These are phyloP conservation scores for Akanthomyces muscarius DNA, from an alignment of 2,329 filamentous ascomycete species.

Conservation along the genomic window DNA sequence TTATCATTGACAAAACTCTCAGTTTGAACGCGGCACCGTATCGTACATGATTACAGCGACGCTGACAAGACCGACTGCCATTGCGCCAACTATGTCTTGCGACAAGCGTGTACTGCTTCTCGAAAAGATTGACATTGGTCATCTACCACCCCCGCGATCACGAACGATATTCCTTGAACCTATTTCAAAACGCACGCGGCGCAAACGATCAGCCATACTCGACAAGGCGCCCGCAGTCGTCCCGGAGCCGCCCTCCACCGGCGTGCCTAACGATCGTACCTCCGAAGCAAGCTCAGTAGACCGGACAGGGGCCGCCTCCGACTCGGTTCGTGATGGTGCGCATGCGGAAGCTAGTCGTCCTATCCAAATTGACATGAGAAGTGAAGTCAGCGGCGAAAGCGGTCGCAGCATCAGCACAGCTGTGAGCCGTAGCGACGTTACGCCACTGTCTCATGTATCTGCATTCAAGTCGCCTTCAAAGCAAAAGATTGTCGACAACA, in stretches of 20 bases:
- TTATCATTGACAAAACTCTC: not conserved
- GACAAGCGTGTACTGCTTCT: slow-evolving; percentile 76
- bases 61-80: slow-evolving; percentile 81
- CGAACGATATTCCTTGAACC: slow-evolving; percentile 84
- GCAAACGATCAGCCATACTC: slow-evolving; percentile 51
- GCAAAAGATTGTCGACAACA: slow-evolving; percentile 53
- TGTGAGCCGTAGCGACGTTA: slow-evolving; percentile 48
- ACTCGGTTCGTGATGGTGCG: slow-evolving; percentile 34
- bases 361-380: slow-evolving; percentile 53
- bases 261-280: slow-evolving; percentile 27
- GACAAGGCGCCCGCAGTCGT: slow-evolving; percentile 37
- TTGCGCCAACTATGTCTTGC: slow-evolving; percentile 73
- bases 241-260: slow-evolving; percentile 32
- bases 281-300: slow-evolving; percentile 37
- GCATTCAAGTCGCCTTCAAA: slow-evolving; percentile 32
- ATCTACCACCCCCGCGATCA: slow-evolving; percentile 68
- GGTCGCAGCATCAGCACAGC: slow-evolving; percentile 62
- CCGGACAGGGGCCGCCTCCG: slow-evolving; percentile 38
- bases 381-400: slow-evolving; percentile 69
- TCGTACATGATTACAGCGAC: slow-evolving; percentile 89
- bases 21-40: slow-evolving; percentile 92
- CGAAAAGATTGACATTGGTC: slow-evolving; percentile 80
- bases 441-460: slow-evolving; percentile 31
- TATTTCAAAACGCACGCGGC: slow-evolving; percentile 65
- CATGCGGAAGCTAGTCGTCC: slow-evolving; percentile 33